A percentile compares a stretch with the other conserved stretches of the same genome.
Conservation (phyloP, 1,284 basidiomycete species). For the Porodaedalea pini region DNA sequence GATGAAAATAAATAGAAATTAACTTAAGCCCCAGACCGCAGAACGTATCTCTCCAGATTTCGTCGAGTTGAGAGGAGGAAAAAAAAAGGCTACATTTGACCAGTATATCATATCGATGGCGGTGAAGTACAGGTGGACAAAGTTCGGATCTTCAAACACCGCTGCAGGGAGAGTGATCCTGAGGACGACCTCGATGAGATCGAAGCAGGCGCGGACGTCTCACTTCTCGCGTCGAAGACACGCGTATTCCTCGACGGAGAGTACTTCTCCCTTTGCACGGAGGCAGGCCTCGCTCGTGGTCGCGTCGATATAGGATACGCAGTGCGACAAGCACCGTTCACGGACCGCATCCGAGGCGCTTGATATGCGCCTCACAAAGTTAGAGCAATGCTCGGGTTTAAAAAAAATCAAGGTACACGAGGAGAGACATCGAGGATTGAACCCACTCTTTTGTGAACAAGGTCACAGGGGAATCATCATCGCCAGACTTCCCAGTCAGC, state of each 20-base stretch:
- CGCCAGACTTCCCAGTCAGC: constrained; percentile 45
- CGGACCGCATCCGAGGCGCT: background rate
- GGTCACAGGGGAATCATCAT: constrained; percentile 44
- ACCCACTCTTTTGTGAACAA: constrained; percentile 8
- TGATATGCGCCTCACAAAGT: constrained; percentile 2
- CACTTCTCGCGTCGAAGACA: constrained; percentile 39
- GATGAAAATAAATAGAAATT: too few species aligned
- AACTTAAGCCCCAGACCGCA: too few species aligned
- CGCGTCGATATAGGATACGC: constrained; percentile 34
- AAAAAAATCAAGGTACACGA: too few species aligned
- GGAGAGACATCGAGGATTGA: background rate
- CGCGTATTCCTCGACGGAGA: constrained; percentile 32
- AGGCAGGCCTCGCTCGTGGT: constrained; percentile 36
- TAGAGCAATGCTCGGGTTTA: background rate
- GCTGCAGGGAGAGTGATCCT: constrained; percentile 39
- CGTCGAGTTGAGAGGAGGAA: too few species aligned
- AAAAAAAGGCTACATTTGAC: constrained; percentile 44
- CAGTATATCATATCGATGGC: constrained; percentile 42
- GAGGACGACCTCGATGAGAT: constrained; percentile 36
- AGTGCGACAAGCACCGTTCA: constrained; percentile 34
- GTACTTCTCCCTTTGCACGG: constrained; percentile 33
- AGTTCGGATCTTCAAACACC: constrained; percentile 34
- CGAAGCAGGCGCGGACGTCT: constrained; percentile 39
- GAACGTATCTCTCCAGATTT: constrained; percentile 72
- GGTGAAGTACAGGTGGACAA: constrained; percentile 35